Percentiles rank a stretch among this genome's conserved stretches.
These are phyloP conservation scores for Penicillium longicatenatum DNA, from an alignment of 495 filamentous ascomycete species.

Conservation along the genomic window DNA sequence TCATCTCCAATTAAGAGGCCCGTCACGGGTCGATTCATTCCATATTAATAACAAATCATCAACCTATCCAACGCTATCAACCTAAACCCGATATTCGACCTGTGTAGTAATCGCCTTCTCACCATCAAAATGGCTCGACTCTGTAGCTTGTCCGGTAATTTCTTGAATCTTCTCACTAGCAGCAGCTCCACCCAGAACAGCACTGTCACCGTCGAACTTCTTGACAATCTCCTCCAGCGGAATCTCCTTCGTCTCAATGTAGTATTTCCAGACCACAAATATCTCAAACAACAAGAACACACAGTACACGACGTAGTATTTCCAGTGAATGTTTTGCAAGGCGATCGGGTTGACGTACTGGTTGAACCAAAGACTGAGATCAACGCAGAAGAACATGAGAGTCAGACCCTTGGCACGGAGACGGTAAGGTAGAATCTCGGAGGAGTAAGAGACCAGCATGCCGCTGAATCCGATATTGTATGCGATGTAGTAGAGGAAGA, in stretches of 20 bases:
- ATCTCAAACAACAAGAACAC: constrained; percentile 63
- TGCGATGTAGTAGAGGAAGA: constrained; percentile 59
- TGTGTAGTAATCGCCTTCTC: constrained; percentile 18
- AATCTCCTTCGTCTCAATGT: constrained; percentile 64
- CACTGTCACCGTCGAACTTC: constrained; percentile 61
- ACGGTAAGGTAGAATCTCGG: constrained; percentile 66
- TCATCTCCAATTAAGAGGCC: too few relatives aligned
- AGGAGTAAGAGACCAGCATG: constrained; percentile 61
- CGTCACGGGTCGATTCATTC: neutral
- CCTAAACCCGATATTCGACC: constrained; percentile 8
- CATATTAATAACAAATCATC: neutral
- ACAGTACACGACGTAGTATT: constrained; percentile 65
- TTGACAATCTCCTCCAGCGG: constrained; percentile 67
- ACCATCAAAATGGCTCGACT: neutral
- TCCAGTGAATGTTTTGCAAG: constrained; percentile 57
- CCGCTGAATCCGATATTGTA: constrained; percentile 64
- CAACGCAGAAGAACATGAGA: constrained; percentile 62
- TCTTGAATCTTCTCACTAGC: constrained; percentile 19
- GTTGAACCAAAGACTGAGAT: constrained; percentile 54
- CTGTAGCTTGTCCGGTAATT: constrained; percentile 2
- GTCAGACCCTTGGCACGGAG: constrained; percentile 70
- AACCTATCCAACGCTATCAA: neutral
- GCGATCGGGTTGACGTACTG: constrained; percentile 63
- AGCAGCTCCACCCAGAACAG: constrained; percentile 33
- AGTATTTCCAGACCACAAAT: constrained; percentile 63